Conservation (phyloP, 768 basidiomycete species). For the Calocybe indica region DNA sequence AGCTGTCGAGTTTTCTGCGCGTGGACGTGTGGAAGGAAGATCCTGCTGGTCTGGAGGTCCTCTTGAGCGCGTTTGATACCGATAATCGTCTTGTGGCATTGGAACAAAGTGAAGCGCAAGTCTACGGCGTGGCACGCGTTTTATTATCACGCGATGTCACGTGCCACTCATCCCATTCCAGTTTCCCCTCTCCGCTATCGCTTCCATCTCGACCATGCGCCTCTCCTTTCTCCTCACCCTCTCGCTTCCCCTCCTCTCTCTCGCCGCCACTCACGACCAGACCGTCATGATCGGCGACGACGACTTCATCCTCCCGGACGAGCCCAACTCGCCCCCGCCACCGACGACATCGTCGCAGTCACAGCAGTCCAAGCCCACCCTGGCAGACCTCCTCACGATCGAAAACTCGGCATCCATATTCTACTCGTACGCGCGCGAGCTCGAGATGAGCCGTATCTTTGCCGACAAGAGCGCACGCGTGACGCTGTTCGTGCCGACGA, state of each 20-base stretch:
- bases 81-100: too few relatives aligned
- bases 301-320: constrained; percentile 24
- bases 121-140: too few relatives aligned
- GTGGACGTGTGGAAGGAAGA: too few relatives aligned
- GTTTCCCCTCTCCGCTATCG: background rate
- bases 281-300: constrained; percentile 19
- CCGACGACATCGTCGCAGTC: too few relatives aligned
- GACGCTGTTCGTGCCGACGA: constrained; percentile 79
- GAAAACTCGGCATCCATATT: constrained; percentile 74
- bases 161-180: too few relatives aligned
- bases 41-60: too few relatives aligned
- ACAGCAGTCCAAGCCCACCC: constrained; percentile 37
- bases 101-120: too few relatives aligned
- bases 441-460: constrained; percentile 52
- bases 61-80: too few relatives aligned
- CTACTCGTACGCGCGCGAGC: constrained; percentile 76
- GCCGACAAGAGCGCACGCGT: constrained; percentile 25
- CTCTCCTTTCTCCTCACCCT: constrained; percentile 20
- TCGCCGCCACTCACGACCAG: constrained; percentile 28
- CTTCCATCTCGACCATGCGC: constrained; percentile 21
- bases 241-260: constrained; percentile 22
- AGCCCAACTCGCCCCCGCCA: constrained; percentile 10
- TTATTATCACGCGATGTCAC: background rate
- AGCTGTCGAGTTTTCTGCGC: too few relatives aligned
- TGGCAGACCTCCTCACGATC: constrained; percentile 77